These are phyloP conservation scores for Cucumis melo DNA, from an alignment of 306 rosid genomes.

Conservation along the genomic window DNA sequence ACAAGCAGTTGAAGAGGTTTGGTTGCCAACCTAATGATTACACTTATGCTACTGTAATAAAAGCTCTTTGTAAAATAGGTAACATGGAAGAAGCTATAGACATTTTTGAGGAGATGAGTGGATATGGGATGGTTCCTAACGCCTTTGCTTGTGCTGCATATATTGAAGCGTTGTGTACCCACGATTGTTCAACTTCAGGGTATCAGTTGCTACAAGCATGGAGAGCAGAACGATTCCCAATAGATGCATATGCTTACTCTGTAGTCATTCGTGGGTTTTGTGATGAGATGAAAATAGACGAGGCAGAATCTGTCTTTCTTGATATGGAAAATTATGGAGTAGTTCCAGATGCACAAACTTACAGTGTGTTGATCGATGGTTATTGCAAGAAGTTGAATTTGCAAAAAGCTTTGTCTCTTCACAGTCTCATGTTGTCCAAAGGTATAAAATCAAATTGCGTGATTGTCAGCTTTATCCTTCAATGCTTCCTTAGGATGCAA, in stretches of 20 bases:
- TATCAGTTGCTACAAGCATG: slow-evolving; percentile 39
- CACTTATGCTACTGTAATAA: slow-evolving; percentile 57
- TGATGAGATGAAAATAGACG: slow-evolving; percentile 42
- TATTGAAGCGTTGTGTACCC: slow-evolving; percentile 64
- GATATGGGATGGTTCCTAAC: slow-evolving; percentile 30
- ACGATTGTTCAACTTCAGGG: slow-evolving; percentile 33
- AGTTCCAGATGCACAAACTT: slow-evolving; percentile 38
- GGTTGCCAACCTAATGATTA: slow-evolving; percentile 55
- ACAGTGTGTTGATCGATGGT: slow-evolving; percentile 46
- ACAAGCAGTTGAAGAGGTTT: slow-evolving; percentile 46
- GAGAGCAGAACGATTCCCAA: slow-evolving; percentile 18
- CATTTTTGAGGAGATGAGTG: slow-evolving; percentile 55
- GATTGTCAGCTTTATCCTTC: slow-evolving; percentile 47
- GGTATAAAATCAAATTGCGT: slow-evolving; percentile 63
- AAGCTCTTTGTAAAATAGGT: slow-evolving; percentile 55
- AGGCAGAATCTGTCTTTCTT: slow-evolving; percentile 38
- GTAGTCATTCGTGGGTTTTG: slow-evolving; percentile 63
- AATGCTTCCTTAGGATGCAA: slow-evolving; percentile 49
- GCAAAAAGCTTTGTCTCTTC: slow-evolving; percentile 38
- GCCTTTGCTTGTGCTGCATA: slow-evolving; percentile 38
- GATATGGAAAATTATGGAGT: slow-evolving; percentile 58
- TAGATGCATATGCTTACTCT: slow-evolving; percentile 40
- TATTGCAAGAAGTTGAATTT: slow-evolving; percentile 48
- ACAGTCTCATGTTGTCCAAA: slow-evolving; percentile 37
- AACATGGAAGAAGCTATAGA: slow-evolving; percentile 26